These are phyloP conservation scores for Curvularia spicifera DNA, from an alignment of 2,329 filamentous ascomycete genomes.

Conservation along the genomic window DNA sequence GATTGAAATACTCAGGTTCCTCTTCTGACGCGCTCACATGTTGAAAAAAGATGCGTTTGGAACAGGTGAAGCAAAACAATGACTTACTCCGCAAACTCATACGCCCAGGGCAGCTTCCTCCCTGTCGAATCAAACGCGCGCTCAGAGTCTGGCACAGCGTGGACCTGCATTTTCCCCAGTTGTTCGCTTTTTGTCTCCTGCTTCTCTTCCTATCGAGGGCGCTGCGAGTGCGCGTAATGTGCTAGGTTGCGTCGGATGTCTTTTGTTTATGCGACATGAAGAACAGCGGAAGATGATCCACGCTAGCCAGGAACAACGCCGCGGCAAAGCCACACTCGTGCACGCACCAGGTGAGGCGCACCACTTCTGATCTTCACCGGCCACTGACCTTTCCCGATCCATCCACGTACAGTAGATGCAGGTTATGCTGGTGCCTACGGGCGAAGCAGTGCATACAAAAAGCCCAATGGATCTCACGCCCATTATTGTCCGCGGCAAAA, in stretches of 20 bases:
- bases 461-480: constrained; percentile 43
- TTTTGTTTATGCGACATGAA: constrained; percentile 41
- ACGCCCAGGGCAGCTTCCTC: constrained; percentile 67
- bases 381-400: constrained; percentile 27
- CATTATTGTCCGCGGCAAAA: constrained; percentile 43
- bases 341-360: constrained; percentile 27
- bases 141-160: constrained; percentile 68
- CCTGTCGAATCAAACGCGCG: constrained; percentile 65
- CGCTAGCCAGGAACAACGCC: constrained; percentile 28
- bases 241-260: constrained; percentile 1
- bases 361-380: constrained; percentile 14
- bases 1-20: background rate
- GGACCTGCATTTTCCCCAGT: constrained; percentile 64
- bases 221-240: constrained; percentile 14
- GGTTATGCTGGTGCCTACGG: constrained; percentile 36
- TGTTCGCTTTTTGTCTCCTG: background rate
- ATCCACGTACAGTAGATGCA: constrained; percentile 18
- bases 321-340: constrained; percentile 38
- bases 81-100: constrained; percentile 66
- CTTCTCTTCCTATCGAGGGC: constrained; percentile 3
- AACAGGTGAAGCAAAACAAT: constrained; percentile 2
- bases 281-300: constrained; percentile 20
- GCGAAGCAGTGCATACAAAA: constrained; percentile 18
- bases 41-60: background rate
- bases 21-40: background rate